Percentiles rank a stretch among this genome's conserved stretches.
phyloP scores from a whole-genome alignment of 148 eudicot species.

The Rhododendron simsii region DNA sequence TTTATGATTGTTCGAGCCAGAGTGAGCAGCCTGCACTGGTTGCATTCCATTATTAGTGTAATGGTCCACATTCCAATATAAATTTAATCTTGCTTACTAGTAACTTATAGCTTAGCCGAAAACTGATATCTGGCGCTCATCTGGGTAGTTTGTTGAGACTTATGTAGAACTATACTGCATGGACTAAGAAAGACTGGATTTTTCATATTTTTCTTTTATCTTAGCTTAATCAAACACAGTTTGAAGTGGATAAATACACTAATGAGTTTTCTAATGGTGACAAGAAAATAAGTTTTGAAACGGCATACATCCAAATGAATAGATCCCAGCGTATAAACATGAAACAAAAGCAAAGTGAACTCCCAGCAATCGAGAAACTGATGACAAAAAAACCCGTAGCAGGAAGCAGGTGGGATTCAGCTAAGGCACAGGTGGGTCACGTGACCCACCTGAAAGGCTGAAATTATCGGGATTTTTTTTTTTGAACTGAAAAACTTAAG shows the following conservation, averaged over 20 bases:
- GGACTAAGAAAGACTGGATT: not conserved
- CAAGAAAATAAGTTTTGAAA: not conserved
- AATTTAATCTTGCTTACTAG: not conserved
- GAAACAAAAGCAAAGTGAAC: not conserved
- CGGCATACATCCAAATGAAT: not conserved
- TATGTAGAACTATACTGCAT: not conserved
- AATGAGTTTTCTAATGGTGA: not conserved
- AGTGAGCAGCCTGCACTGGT: not conserved
- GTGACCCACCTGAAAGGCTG: too few relatives aligned
- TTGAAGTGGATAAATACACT: not conserved
- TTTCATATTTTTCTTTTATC: not conserved
- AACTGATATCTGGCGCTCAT: not conserved
- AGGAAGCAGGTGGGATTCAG: too few relatives aligned
- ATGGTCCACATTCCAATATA: not conserved
- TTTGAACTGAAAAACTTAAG: too few relatives aligned
- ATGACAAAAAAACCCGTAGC: not conserved
- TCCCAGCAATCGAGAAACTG: not conserved
- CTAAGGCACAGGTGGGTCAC: too few relatives aligned
- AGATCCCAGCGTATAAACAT: not conserved
- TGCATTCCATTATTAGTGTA: not conserved
- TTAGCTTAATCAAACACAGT: not conserved
- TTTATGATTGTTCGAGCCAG: not conserved
- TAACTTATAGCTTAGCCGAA: not conserved
- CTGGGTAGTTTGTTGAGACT: not conserved
- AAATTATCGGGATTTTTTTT: too few relatives aligned